Evolutionary conservation across 805 yeast genomes (phyloP), one percentile per base, ranked within the genome.

Genomic region (Metschnikowia borealis): DNA sequence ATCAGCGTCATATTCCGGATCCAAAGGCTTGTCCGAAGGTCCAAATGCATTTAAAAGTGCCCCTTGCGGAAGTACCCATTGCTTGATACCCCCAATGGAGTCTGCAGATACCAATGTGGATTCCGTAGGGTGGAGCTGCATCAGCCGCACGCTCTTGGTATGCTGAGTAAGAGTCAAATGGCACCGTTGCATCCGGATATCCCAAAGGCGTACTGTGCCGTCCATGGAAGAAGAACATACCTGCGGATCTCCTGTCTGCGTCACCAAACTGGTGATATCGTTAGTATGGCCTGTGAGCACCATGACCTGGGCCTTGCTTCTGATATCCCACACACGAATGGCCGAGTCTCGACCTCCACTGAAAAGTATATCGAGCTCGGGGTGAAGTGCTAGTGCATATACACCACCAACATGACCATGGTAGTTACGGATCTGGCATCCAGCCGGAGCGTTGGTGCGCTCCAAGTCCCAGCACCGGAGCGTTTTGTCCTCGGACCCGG

Each of bases 391-490:
- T 39, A 91, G 74, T 0, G 95, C 76, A 61, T 89, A 89, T 1
- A 94, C 88, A 3, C 96, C 95, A 31, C 96, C 88, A 23, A 89
- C 74, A 69, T 94, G 99, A 3, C 99, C 99, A 68, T 91, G 95
- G 66, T 89, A 94, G 59, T 90, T 89, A 49, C 97, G 73, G 3
- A 90, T 80, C 57, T 71, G 74, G 53, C 75, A 70, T 10, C 78
- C 78, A 13, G 69, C 61, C 1, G 65, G 54, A 2, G 88, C 82
- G 57, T 81, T 81, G 59, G 91, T 89, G 61, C 83, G 80, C 65
- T 92, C 98, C 57, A 94, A 74, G 71, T 94, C 99, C 97, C 98
- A 94, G 67, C 98, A 91, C 63, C 89, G 82, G 8, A 90, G 89
- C 23, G 90, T 77, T 65, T 91, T 91, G 65, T 94, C 99, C 63